These are phyloP conservation scores for Theobroma grandiflorum DNA, from an alignment of 441 rosid genomes.

Conservation along the genomic window DNA sequence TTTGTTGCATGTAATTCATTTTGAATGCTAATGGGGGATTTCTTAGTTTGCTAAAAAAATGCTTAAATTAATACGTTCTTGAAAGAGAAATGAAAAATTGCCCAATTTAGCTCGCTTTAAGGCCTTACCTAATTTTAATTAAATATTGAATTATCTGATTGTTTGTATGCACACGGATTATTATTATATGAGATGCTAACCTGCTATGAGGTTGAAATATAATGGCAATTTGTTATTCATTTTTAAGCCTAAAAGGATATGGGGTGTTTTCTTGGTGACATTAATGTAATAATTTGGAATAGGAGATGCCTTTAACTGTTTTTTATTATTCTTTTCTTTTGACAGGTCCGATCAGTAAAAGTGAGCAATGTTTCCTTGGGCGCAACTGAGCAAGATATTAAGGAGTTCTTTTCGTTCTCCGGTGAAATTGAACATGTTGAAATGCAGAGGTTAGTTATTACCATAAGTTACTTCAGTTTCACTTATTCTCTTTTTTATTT, in stretches of 20 bases:
- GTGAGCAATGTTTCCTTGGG: slow-evolving; percentile 80
- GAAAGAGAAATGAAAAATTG: neutral
- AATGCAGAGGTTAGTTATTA: slow-evolving; percentile 56
- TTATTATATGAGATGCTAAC: neutral
- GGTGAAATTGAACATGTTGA: slow-evolving; percentile 88
- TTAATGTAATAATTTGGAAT: neutral
- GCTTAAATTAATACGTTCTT: neutral
- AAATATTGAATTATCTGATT: neutral
- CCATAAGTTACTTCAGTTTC: slow-evolving; percentile 7
- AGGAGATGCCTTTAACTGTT: slow-evolving; percentile 1
- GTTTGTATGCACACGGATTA: neutral
- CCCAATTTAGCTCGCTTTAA: neutral
- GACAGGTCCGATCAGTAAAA: slow-evolving; percentile 76
- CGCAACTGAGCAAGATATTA: slow-evolving; percentile 75
- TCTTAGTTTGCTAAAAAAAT: neutral
- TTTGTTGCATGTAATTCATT: neutral
- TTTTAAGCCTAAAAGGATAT: neutral
- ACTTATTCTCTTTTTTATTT: neutral
- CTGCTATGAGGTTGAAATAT: neutral
- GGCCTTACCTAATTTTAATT: neutral
- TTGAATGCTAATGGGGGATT: neutral
- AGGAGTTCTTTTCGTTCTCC: slow-evolving; percentile 91
- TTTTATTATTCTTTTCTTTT: neutral
- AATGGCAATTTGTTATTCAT: neutral
- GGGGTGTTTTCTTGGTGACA: neutral